phyloP scores from a whole-genome alignment of 805 yeast genomes.

The Kuraishia capsulata region DNA sequence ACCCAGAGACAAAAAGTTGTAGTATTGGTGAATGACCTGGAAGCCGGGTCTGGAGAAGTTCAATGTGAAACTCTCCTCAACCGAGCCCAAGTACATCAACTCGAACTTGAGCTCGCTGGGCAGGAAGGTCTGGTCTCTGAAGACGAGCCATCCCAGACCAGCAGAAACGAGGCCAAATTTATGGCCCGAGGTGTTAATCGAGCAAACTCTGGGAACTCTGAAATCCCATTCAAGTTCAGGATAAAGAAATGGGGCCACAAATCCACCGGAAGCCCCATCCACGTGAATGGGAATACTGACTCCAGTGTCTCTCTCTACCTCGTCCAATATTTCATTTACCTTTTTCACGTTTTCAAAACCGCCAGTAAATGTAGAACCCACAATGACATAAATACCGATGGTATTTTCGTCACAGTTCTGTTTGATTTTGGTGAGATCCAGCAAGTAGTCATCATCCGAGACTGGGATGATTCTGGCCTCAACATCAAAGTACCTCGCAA shows the following conservation, averaged over 20 bases:
- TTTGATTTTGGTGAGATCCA: slow-evolving; percentile 52
- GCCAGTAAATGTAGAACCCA: slow-evolving; percentile 92
- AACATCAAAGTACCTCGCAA: slow-evolving; percentile 90
- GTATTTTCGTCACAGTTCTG: slow-evolving; percentile 81
- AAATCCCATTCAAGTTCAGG: slow-evolving; percentile 84
- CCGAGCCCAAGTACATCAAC: slow-evolving; percentile 78
- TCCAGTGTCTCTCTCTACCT: slow-evolving; percentile 60
- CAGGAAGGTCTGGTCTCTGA: slow-evolving; percentile 56
- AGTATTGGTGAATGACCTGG: slow-evolving; percentile 86
- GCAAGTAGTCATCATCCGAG: slow-evolving; percentile 48
- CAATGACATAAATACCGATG: slow-evolving; percentile 79
- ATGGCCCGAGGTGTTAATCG: slow-evolving; percentile 88
- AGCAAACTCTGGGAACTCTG: slow-evolving; percentile 62
- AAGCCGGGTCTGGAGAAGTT: slow-evolving; percentile 91
- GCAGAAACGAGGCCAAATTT: slow-evolving; percentile 87
- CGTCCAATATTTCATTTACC: slow-evolving; percentile 57
- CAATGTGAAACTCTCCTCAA: slow-evolving; percentile 77
- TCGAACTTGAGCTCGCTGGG: slow-evolving; percentile 71
- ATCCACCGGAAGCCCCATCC: slow-evolving; percentile 90
- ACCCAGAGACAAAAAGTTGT: slow-evolving; percentile 66
- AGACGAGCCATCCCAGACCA: slow-evolving; percentile 88
- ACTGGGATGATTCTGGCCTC: slow-evolving; percentile 74
- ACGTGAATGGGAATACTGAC: slow-evolving; percentile 74
- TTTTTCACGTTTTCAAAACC: slow-evolving; percentile 72
- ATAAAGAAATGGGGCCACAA: slow-evolving; percentile 76